A percentile compares a stretch with the other conserved stretches of the same genome.
Conservation (phyloP, 2,329 filamentous ascomycete genomes). For the Beauveria scarabaeidicola region DNA sequence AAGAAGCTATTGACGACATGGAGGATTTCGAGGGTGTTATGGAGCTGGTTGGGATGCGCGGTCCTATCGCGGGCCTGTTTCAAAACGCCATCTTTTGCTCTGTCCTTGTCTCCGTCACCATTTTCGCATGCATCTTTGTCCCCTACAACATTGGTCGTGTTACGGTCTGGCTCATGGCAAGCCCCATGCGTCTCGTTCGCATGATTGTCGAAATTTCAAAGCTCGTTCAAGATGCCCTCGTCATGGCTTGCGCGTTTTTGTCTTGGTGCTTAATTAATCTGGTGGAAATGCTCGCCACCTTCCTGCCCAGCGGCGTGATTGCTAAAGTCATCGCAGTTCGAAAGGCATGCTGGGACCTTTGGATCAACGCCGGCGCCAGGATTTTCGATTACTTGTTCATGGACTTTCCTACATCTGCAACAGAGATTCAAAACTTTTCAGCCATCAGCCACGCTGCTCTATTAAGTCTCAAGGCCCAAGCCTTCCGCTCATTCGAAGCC, state of each 20-base stretch:
- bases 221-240: conserved; percentile 64
- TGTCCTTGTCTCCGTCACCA: conserved; percentile 78
- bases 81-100: conserved; percentile 95
- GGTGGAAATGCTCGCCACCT: conserved; percentile 27
- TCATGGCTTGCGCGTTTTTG: conserved; percentile 54
- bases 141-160: conserved; percentile 89
- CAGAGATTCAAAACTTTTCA: conserved; percentile 69
- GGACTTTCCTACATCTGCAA: conserved; percentile 42
- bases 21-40: conserved; percentile 95
- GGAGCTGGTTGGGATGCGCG: conserved; percentile 93
- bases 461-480: conserved; percentile 47
- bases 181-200: conserved; percentile 67
- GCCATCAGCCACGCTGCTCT: conserved; percentile 66
- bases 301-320: conserved; percentile 25
- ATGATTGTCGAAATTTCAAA: conserved; percentile 68
- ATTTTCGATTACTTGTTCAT: conserved; percentile 42
- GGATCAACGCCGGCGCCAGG: conserved; percentile 35
- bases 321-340: conserved; percentile 24
- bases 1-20: conserved; percentile 70
- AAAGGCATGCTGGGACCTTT: conserved; percentile 34
- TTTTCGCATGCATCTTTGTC: conserved; percentile 77
- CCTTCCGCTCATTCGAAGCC: conserved; percentile 32
- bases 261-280: conserved; percentile 35
- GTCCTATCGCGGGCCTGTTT: conserved; percentile 77
- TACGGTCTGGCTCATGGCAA: conserved; percentile 68